Conservation (phyloP, 495 filamentous ascomycete species). For the Niebla homalea region DNA sequence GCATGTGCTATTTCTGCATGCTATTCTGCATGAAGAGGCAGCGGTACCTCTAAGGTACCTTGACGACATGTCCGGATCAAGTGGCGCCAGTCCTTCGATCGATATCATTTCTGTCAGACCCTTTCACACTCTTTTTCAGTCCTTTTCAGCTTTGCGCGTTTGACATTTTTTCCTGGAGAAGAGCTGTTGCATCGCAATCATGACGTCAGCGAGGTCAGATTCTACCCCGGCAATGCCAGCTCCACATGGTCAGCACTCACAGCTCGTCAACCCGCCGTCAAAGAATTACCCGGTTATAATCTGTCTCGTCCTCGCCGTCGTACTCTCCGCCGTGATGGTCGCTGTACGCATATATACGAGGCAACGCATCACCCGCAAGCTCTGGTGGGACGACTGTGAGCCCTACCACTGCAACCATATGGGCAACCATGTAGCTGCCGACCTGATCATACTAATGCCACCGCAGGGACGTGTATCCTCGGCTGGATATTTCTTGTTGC, state of each 20-base stretch:
- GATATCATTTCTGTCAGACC: too few species aligned
- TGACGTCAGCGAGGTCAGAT: background rate
- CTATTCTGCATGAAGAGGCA: too few species aligned
- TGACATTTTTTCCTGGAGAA: too few species aligned
- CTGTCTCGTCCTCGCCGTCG: slow-evolving; percentile 2
- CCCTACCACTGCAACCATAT: background rate
- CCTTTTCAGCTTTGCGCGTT: too few species aligned
- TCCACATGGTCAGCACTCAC: slow-evolving; percentile 7
- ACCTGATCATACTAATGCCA: background rate
- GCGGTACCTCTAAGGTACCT: too few species aligned
- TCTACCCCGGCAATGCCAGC: slow-evolving; percentile 4
- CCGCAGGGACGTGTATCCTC: slow-evolving; percentile 10
- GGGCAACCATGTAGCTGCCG: background rate
- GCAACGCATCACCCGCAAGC: slow-evolving; percentile 3
- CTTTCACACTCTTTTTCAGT: too few species aligned
- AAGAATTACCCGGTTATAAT: slow-evolving; percentile 4
- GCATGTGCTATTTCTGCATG: too few species aligned
- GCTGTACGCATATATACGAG: slow-evolving; percentile 13
- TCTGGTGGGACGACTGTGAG: slow-evolving; percentile 19
- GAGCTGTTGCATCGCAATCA: too few species aligned
- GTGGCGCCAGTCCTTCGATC: too few species aligned
- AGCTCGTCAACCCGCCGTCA: slow-evolving; percentile 10
- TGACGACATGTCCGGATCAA: too few species aligned
- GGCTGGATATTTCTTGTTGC: slow-evolving; percentile 13
- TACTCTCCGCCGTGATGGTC: slow-evolving; percentile 7